These are phyloP conservation scores for Diaporthe caulivora DNA, from an alignment of 2,329 filamentous ascomycete species.

Conservation along the genomic window DNA sequence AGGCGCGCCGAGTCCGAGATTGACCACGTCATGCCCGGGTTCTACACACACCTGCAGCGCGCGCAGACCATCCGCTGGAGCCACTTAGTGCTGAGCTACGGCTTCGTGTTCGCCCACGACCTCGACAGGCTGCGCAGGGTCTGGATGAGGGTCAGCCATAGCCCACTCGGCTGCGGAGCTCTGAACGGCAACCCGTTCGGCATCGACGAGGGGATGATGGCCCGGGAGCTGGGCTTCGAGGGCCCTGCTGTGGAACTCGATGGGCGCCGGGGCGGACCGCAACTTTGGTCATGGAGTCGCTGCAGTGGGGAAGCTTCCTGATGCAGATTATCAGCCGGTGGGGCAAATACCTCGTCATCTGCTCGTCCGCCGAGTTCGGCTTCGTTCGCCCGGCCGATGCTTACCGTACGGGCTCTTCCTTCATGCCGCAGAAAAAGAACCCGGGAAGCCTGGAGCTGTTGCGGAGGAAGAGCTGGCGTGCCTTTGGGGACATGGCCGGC, in stretches of 20 bases:
- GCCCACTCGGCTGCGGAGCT: constrained; percentile 80
- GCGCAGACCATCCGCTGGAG: constrained; percentile 84
- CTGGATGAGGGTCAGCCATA: constrained; percentile 78
- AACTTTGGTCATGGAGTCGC: constrained; percentile 86
- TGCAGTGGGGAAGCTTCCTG: constrained; percentile 83
- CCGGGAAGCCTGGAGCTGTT: constrained; percentile 78
- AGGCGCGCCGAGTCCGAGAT: constrained; percentile 80
- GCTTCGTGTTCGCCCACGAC: constrained; percentile 77
- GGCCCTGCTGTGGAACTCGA: constrained; percentile 80
- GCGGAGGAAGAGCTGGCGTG: constrained; percentile 67
- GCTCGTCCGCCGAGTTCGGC: constrained; percentile 80
- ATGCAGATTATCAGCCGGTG: constrained; percentile 85
- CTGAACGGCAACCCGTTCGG: constrained; percentile 86
- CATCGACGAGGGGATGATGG: constrained; percentile 84
- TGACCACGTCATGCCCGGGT: constrained; percentile 85
- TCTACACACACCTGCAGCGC: constrained; percentile 88
- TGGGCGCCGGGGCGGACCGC: constrained; percentile 80
- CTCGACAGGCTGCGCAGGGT: constrained; percentile 82
- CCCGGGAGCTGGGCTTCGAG: constrained; percentile 84
- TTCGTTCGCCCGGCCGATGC: constrained; percentile 83
- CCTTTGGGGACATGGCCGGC: constrained; percentile 63
- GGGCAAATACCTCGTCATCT: constrained; percentile 89
- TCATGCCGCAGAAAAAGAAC: constrained; percentile 91
- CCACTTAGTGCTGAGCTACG: constrained; percentile 85
- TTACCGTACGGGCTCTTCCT: constrained; percentile 80